Base-by-base conservation (phyloP, 495 filamentous ascomycete genomes). In the Poronia punctata region DNA sequence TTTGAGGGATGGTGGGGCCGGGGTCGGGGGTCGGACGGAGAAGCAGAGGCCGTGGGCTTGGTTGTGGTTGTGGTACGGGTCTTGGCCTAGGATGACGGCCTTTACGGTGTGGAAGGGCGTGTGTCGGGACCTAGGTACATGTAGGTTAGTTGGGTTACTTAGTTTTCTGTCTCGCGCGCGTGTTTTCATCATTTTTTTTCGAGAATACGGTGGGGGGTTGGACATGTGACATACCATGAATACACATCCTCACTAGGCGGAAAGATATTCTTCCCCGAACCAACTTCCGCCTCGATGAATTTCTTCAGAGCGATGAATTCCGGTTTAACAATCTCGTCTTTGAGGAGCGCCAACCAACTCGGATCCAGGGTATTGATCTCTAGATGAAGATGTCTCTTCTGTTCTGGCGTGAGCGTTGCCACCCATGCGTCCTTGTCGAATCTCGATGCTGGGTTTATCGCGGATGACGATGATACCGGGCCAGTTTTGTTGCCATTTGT, bases 1-100 rank as follows among this genome's bases (percentile, higher is more conserved):
- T 40, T 74, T 71, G 9, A 98, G 75, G 2, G 84, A 90, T 0
- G 87, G 88, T 0, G 92, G 92, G 1, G 88, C 89, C 4, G 75
- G 76, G 0, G 87, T 95, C 0, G 92, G 92, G 0, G 92, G 79
- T 0, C 83, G 87, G 37, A 96, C 88, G 12, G 86, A 94, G 76
- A 98, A 98, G 59, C 80, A 85, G 31, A 98, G 78, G 17, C 92
- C 92, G 63, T 95, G 90, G 23, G 92, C 92, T 74, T 98, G 92
- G 66, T 94, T 93, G 64, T 72, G 50, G 59, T 93, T 92, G 68
- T 97, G 92, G 62, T 98, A 98, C 4, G 92, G 92, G 60, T 98
- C 92, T 65, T 98, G 92, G 45, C 93, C 92, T 29, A 96, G 53
- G 60, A 98, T 84, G 6, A 98, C 87, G 32, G 79, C 80, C 55